Evolutionary conservation across 1,284 basidiomycete species (phyloP).

Genomic region (Fomitiporia mediterranea): DNA sequence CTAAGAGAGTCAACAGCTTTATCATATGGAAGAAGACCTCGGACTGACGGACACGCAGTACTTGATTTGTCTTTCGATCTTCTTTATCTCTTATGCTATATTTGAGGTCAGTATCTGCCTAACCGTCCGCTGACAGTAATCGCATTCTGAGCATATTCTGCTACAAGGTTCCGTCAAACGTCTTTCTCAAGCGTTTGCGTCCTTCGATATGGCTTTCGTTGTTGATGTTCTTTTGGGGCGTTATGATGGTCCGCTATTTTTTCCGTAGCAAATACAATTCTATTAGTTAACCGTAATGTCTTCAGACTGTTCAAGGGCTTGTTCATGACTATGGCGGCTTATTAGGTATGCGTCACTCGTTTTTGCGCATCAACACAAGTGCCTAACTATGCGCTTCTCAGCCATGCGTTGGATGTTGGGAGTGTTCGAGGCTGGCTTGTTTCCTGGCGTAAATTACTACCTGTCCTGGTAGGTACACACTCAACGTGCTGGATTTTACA

Average conservation of each 20-base stretch:
- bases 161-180: slow-evolving; percentile 56
- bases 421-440: slow-evolving; percentile 69
- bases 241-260: slow-evolving; percentile 53
- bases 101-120: slow-evolving; percentile 44
- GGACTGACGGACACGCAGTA: slow-evolving; percentile 60
- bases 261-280: slow-evolving; percentile 18
- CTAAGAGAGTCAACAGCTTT: slow-evolving; percentile 39
- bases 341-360: slow-evolving; percentile 43
- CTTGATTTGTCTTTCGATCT: slow-evolving; percentile 56
- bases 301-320: slow-evolving; percentile 62
- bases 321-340: slow-evolving; percentile 60
- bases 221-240: slow-evolving; percentile 64
- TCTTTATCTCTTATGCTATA: slow-evolving; percentile 61
- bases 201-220: slow-evolving; percentile 63
- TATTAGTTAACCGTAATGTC: neutral
- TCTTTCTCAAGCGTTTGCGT: slow-evolving; percentile 66
- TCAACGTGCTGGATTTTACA: neutral
- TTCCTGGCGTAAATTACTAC: slow-evolving; percentile 63
- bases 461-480: slow-evolving; percentile 52
- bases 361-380: too few relatives aligned
- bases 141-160: neutral
- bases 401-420: slow-evolving; percentile 65
- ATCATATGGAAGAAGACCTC: slow-evolving; percentile 49
- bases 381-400: too few relatives aligned
- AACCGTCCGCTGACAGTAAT: neutral